Percentiles rank a stretch among this genome's conserved stretches.
These are phyloP conservation scores for Lentinula lateritia DNA, from an alignment of 768 basidiomycete species.

Conservation along the genomic window DNA sequence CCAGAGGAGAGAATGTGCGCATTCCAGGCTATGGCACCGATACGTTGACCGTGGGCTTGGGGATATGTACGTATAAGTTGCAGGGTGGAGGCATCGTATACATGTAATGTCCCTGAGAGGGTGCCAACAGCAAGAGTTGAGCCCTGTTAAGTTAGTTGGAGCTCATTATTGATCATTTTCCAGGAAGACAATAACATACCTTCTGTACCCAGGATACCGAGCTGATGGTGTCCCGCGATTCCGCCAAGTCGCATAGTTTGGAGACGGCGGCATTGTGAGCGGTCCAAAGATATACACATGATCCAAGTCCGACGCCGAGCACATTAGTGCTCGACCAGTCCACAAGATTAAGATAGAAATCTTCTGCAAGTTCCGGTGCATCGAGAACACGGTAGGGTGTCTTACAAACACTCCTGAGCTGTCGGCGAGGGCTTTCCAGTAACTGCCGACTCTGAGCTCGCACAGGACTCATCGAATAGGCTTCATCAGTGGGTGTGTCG, in stretches of 20 bases:
- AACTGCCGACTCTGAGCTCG: slow-evolving; percentile 76
- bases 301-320: slow-evolving; percentile 86
- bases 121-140: slow-evolving; percentile 92
- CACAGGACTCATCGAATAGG: slow-evolving; percentile 88
- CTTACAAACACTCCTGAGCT: slow-evolving; percentile 81
- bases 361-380: slow-evolving; percentile 94
- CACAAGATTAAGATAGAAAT: slow-evolving; percentile 97
- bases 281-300: slow-evolving; percentile 96
- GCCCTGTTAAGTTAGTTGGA: slow-evolving; percentile 37
- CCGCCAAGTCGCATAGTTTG: slow-evolving; percentile 79
- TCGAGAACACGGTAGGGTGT: slow-evolving; percentile 97
- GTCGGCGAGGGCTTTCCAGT: slow-evolving; percentile 78
- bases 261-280: slow-evolving; percentile 90
- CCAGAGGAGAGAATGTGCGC: slow-evolving; percentile 82
- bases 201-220: slow-evolving; percentile 93
- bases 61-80: slow-evolving; percentile 76
- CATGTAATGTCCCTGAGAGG: slow-evolving; percentile 80
- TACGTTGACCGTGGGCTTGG: slow-evolving; percentile 80
- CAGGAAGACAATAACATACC: slow-evolving; percentile 15
- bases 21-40: slow-evolving; percentile 96
- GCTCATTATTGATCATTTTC: neutral
- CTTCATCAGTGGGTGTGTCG: slow-evolving; percentile 82
- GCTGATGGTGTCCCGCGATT: slow-evolving; percentile 70
- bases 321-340: slow-evolving; percentile 97
- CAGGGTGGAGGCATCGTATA: slow-evolving; percentile 85